These are phyloP conservation scores for Papilionanthe hybrid DNA, from an alignment of 116 monocot species.

Conservation along the genomic window DNA sequence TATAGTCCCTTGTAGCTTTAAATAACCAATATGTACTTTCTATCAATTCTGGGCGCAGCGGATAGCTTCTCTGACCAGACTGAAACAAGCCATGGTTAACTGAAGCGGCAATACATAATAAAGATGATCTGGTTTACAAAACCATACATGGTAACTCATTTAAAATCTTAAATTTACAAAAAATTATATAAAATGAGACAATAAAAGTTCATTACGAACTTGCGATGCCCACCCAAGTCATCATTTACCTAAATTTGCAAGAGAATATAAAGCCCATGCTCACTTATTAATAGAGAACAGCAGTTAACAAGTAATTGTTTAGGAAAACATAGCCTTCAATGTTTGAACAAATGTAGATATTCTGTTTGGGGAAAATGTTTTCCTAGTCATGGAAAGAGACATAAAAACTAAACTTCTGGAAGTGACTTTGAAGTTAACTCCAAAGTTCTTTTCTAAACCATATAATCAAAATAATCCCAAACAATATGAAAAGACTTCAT, in stretches of 20 bases:
- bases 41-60: slow-evolving; percentile 88
- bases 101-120: background rate
- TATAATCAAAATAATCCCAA: background rate
- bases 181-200: background rate
- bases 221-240: background rate
- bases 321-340: background rate
- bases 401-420: background rate
- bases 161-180: background rate
- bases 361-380: background rate
- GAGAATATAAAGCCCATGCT: background rate
- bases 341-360: background rate
- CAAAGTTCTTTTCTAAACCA: slow-evolving; percentile 1
- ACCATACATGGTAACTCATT: background rate
- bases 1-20: slow-evolving; percentile 88
- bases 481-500: background rate
- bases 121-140: slow-evolving; percentile 1
- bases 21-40: slow-evolving; percentile 98
- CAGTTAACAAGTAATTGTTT: background rate
- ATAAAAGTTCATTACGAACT: background rate
- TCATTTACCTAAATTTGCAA: background rate
- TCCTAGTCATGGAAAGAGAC: background rate
- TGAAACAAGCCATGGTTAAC: slow-evolving; percentile 23
- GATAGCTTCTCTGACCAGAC: slow-evolving; percentile 90
- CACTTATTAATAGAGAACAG: background rate
- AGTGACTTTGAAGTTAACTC: background rate